Evolutionary conservation across 768 basidiomycete genomes (phyloP), one percentile per base, ranked within the genome.

Genomic region (Suillus ampliporus): DNA sequence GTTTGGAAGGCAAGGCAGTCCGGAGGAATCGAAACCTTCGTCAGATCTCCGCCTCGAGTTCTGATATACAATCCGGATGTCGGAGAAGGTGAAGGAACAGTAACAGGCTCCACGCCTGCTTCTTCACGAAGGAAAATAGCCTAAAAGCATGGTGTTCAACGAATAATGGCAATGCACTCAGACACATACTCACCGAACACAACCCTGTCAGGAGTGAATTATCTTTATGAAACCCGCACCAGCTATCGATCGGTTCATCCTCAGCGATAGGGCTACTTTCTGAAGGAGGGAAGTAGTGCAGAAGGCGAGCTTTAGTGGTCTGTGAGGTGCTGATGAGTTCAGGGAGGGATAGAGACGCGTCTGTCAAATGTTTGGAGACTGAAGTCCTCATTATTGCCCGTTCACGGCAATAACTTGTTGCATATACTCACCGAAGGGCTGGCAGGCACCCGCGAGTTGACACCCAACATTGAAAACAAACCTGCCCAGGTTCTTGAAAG

Each of bases 151-250:
- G 40, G 31, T 50, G 47, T 60, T 43, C 57, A n/a, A 67, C 65
- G 57, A 15, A 53, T 46, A 28, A 54, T 11, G 7, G 15, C 53
- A 48, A 54, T 38, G 37, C 19, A 21, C 41, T 47, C 44, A 63
- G 31, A 63, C 59, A 28, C 5, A 40, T 31, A 67, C 84, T 73
- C 72, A 91, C 91, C 54, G 93, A 91, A 76, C 95, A 98, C 38
- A 99, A 86, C 2, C 95, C 97, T 2, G 97, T 99, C 60, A 99
- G 77, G 43, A 94, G 75, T 9, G 90, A 90, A 70, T 98, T 95
- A 72, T 99, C 97, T 23, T 95, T 80, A 75, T 99, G 97, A 69
- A 95, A 95, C 19, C 97, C 97, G 78, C 97, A 99, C 87, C 94
- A 95, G 66, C 88, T 92, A 66, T 97, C 94, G 34, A 94, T 77